Base-by-base conservation (phyloP, 495 filamentous ascomycete genomes). In the Aspergillus leporis region DNA sequence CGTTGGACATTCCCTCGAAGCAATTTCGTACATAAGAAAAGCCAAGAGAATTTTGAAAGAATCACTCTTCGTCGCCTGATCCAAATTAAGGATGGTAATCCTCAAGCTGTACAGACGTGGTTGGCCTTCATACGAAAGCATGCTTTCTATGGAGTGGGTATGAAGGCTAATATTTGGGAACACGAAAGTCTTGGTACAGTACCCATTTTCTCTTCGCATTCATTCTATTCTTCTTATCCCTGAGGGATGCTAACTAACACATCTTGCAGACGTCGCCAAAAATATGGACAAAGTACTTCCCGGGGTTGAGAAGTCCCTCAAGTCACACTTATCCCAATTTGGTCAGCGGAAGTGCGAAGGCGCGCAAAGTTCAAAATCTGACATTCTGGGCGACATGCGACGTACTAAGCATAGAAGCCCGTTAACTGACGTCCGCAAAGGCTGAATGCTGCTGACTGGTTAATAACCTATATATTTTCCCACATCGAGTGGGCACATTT, bases 161-260 rank as follows among this genome's bases (percentile, higher is more conserved):
- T 98, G 93, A 98, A 98, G 81, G 93, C 95, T 23, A 97, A 98
- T 68, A 82, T 98, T 48, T 98, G 89, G 88, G 89, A 93, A 67
- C 89, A 89, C 77, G 85, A 89, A 64, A 83, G 82, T 57, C 68
- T 96, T 31, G 88, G 90, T 83, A 74, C 43, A 23, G 19, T 3
- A 47, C 7, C 2, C 13, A 55, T 67, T 6, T 53, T 58, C 22
- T 4, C 14, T 32, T 22, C 5, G 12, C 40, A 25, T 19, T 21
- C 40, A 30, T 31, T 31, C 12, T 53, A 43, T 8, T 18, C 16
- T n/a, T 40, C 10, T 6, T 34, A 49, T 18, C 8, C 9, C 38
- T n/a, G 14, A 41, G 14, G 36, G n/a, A 9, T 54, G 18, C 14
- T 31, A 54, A 31, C 36, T 38, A 32, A 36, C 23, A 34, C 47